Evolutionary conservation across 2,329 filamentous ascomycete species (phyloP), one percentile per base, ranked within the genome.

Genomic region (Dothistroma pini): DNA sequence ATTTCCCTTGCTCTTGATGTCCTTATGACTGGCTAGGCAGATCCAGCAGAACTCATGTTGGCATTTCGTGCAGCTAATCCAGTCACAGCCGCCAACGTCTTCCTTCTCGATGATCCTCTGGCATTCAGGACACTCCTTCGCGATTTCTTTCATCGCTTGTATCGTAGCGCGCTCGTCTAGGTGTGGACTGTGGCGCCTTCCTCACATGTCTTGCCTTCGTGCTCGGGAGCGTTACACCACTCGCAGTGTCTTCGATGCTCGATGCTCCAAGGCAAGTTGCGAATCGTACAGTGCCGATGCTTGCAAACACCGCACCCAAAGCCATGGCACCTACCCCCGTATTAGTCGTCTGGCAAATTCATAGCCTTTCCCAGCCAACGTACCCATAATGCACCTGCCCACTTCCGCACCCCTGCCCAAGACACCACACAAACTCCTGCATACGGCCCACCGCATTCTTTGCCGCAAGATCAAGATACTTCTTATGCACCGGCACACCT

Each of bases 391-490:
- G 25, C 3, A 31, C 5, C 16, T 41, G 31, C 35, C 29, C 16
- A 11, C n/a, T 22, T 5, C 21, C 22, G 21, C 48, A 29, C 3
- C n/a, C 9, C 10, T n/a, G 9, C 5, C 11, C 21, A 4, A 25
- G 19, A n/a, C 48, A 50, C 48, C 21, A 50, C 9, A 2, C 9
- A 12, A 50, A 50, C 2, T 50, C 48, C 19, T n/a, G 11, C 8
- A 16, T 19, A 29, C 9, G 3, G 9, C 9, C 19, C 8, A 50
- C n/a, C 11, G 25, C 21, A 16, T 11, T 21, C n/a, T 14, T 22
- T 8, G 16, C 22, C 31, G 32, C 10, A 19, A 52, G 16, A 44
- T 44, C 32, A 2, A 62, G 21, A 38, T 63, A 67, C 63, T 51
- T 53, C 14, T 65, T 21, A 21, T 63, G 66, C 7, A 51, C 47